A percentile compares a stretch with the other conserved stretches of the same genome.
Conservation (phyloP, 176 grass and related monocot species). For the maize (Zea mays) region DNA sequence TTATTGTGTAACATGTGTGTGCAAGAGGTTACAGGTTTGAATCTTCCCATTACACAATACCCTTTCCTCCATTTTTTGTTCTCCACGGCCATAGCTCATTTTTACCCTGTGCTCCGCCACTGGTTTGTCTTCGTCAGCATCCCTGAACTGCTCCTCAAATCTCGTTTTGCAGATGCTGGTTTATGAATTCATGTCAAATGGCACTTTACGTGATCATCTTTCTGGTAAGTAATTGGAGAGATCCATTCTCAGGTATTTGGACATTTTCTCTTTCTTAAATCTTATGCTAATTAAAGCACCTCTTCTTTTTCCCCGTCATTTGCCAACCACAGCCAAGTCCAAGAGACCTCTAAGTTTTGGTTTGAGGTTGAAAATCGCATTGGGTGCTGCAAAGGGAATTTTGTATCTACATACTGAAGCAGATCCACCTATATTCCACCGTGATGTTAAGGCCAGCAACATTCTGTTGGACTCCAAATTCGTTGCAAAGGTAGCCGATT, state of each 20-base stretch:
- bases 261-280: neutral
- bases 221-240: conserved; percentile 58
- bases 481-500: conserved; percentile 84
- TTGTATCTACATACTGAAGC: conserved; percentile 93
- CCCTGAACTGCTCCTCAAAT: conserved; percentile 14
- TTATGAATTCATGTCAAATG: conserved; percentile 95
- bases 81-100: no score
- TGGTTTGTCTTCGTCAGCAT: no score
- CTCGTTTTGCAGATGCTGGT: conserved; percentile 89
- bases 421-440: conserved; percentile 93
- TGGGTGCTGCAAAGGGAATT: conserved; percentile 80
- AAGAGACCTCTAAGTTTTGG: conserved; percentile 56
- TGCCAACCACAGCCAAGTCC: conserved; percentile 43
- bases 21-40: no score
- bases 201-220: conserved; percentile 81
- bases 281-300: neutral
- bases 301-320: conserved; percentile 23
- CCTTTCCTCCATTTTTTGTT: no score
- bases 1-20: no score
- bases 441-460: conserved; percentile 94
- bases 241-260: conserved; percentile 10
- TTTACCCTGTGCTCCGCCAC: no score
- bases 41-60: no score
- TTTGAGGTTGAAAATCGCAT: conserved; percentile 64
- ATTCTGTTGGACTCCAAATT: conserved; percentile 87